Base-by-base conservation (phyloP, 108 stramenopile genomes). In the Skeletonema menzelii region DNA sequence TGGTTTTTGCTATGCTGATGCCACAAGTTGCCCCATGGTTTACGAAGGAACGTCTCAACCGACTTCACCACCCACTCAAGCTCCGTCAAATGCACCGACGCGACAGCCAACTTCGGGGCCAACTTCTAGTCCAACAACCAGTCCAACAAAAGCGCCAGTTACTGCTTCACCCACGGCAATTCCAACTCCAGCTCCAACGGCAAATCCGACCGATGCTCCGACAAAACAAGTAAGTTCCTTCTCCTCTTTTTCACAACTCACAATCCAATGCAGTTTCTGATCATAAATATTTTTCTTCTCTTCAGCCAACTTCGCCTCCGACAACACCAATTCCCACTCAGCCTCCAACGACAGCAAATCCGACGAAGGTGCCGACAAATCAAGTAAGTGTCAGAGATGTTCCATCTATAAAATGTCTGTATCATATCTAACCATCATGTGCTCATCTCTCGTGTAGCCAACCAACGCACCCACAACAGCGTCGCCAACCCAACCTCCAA, bases 151-250 rank as follows among this genome's bases (percentile, higher is more conserved):
- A 15, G 35, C 35, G 12, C 35, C 35, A 1, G 11, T 37, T 12
- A 37, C 35, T 11, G 35, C 15, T 15, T 10, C 67, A 7, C 67
- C 67, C 2, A 15, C 67, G 6, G 8, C 53, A 8, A 19, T 4
- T 12, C 64, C 64, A 22, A 67, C 55, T 2, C 56, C 22, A 12
- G 22, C 56, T 57, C 65, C 65, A 42, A 67, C 65, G 56, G 55
- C 6, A 15, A 56, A 37, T 58, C 65, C 65, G 26, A 67, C 65
- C 2, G 34, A 63, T 37, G 35, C 31, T 8, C 63, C 63, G 1
- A 63, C 35, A 38, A 38, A 63, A 22, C 63, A 42, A 11, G 63
- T 63, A 42, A 63, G 63, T 38, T 42, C 5, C 42, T 32, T 32
- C 6, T 4, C 31, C 7, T 32, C 31, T 32, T 32, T 32, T 32